Evolutionary conservation across 108 stramenopile genomes (phyloP), one percentile per base, ranked within the genome.

Genomic region (Nitzschia palea): DNA sequence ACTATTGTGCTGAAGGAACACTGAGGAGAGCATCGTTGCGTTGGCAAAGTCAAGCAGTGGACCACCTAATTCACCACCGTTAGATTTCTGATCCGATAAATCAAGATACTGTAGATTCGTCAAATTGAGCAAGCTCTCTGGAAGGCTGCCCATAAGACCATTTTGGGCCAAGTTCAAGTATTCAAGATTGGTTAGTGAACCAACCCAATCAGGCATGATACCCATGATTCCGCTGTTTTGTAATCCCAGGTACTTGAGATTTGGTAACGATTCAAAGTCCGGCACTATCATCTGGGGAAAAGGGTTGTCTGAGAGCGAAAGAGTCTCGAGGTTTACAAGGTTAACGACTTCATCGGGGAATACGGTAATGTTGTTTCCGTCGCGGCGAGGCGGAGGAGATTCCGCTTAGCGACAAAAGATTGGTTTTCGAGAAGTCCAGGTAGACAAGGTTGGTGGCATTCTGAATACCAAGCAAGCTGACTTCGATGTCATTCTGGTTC

Each of bases 401-500:
- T 31, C 84, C 80, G 54, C 18, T 50, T n/a, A 85, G 37, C 0
- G 78, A 73, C 1, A 52, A 35, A 8, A 76, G 44, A 3, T 71
- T 55, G 42, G 73, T 81, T 14, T 73, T 66, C 12, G 55, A 64
- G 25, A 87, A 61, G 54, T 81, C 67, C 52, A 85, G 33, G 30
- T 42, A 51, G 23, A 69, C 61, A 4, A 85, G 66, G 1, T 66
- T 68, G 34, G 62, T 53, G 9, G 80, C 80, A 27, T 64, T 69
- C 44, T 56, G 74, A 26, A 92, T 86, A 9, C 90, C 90, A 44
- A 71, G 47, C 44, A 90, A 90, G 47, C 59, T 76, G 25, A 92
- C 80, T 10, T 58, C 53, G 44, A 92, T 81, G 5, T 74, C 69
- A 48, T 94, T 94, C 5, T 53, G 29, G 10, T 75, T 40, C 8